Base-by-base conservation (phyloP, 2,329 filamentous ascomycete genomes). In the Phoma sp. region DNA sequence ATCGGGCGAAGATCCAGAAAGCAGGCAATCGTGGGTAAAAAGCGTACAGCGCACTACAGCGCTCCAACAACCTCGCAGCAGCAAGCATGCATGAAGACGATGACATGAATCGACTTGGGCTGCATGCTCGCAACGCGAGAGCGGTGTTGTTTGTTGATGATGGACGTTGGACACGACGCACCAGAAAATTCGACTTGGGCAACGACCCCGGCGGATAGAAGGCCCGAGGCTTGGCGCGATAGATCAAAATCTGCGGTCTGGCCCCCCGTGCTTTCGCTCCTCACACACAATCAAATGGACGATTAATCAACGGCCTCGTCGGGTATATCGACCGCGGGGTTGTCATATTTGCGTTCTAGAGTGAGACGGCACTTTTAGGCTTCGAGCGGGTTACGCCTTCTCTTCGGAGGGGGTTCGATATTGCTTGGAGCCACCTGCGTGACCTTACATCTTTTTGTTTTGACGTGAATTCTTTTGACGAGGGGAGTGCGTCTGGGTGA, bases 11-110 rank as follows among this genome's bases (percentile, higher is more conserved):
- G 72, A 76, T 73, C 74, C 77, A 73, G 69, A 76, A 73, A 77
- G 78, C 78, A 81, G 78, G 77, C 78, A 80, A 79, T 77, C 77
- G 78, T 80, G 79, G 79, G 67, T n/a, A n/a, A n/a, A n/a, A n/a
- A n/a, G n/a, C n/a, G 56, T 47, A 46, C 21, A 42, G 12, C 40
- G 34, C 34, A 42, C 43, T 50, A n/a, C n/a, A n/a, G n/a, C n/a
- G n/a, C n/a, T n/a, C n/a, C n/a, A n/a, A n/a, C n/a, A n/a, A n/a
- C n/a, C n/a, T n/a, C n/a, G n/a, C n/a, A n/a, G n/a, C n/a, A n/a
- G n/a, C n/a, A n/a, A n/a, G n/a, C n/a, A n/a, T n/a, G n/a, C n/a
- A n/a, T n/a, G n/a, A 55, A 36, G 43, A 14, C 14, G 11, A 36
- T 30, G 3, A 23, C 2, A 11, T 32, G 10, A 39, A 29, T 39